Base-by-base conservation (phyloP, 1,284 basidiomycete species). In the Leccinum griseonigrum region DNA sequence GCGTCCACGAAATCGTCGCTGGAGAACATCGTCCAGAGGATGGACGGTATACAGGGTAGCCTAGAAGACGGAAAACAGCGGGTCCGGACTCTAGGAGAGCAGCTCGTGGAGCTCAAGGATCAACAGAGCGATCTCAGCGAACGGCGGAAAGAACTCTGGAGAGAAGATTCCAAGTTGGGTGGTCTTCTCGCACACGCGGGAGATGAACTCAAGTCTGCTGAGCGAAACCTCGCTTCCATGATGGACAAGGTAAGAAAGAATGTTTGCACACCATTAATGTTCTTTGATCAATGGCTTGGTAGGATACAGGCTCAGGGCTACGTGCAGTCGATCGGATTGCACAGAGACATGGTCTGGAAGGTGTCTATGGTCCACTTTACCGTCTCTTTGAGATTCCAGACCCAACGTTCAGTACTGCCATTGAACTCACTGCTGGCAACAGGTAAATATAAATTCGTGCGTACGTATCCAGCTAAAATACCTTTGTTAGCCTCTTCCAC, bases 351-450 rank as follows among this genome's bases (percentile, higher is more conserved):
- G 82, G 83, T 11, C 78, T 98, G 2, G 79, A 86, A 14, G 90
- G 90, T 8, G 95, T 98, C 11, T 92, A 96, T 69, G 97, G 97
- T 0, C 95, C 97, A 3, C 77, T 99, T 11, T 99, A 98, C 74
- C 88, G 92, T 63, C 85, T 99, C 1, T 98, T 98, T 72, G 91
- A 95, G 63, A 90, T 98, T 56, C 86, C 90, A 1, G 96, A 98
- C 69, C 77, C 83, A 48, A 93, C 89, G 69, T 99, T 95, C 81
- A 97, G 95, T 75, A 94, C 86, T 2, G 94, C 97, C 1, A 87
- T 98, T 11, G 97, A 99, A 75, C 84, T 95, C 40, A 98, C 95
- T 0, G 97, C 96, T 0, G 95, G 96, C 1, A 96, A 91, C 72
- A 94, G 91, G 94, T 94, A 60, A 61, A 77, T 6, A 29, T n/a